Evolutionary conservation across 495 filamentous ascomycete genomes (phyloP), one percentile per base, ranked within the genome.

Genomic region (Penicillium verhagenii): DNA sequence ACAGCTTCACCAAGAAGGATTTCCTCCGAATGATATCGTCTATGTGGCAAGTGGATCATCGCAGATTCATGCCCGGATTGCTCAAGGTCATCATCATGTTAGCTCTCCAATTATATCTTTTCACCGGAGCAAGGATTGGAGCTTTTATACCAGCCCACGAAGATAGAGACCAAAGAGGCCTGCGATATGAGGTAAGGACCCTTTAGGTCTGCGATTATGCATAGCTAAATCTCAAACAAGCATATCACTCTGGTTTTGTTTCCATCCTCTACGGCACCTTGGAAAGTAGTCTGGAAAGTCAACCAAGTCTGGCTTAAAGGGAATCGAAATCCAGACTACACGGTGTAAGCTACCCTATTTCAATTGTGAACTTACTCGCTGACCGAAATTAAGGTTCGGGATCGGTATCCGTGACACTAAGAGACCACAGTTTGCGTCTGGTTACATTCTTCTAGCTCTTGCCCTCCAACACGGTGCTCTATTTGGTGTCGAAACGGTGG

Each of bases 21-120:
- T 64, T 60, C 52, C 16, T 48, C 16, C 48, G 54, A 50, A 40
- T 53, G 1, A 18, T 64, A 24, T 58, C 53, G 0, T 64, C 51
- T 26, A 47, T 67, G 21, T 67, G 49, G 55, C 39, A 29, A 48
- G 7, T 26, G 3, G 52, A 65, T 48, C 52, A 59, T 59, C 44
- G 31, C 37, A 0, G 26, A 0, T 64, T 67, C 29, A 50, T 67
- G 3, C 56, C 55, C 16, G 40, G 51, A 4, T 49, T 62, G 26
- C 51, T 67, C 9, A 64, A 67, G 48, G 52, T 54, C 24, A 56
- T 52, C 25, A 60, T 67, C 1, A 25, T 49, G 40, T 25, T 67
- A 26, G 48, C 52, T 33, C 58, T 67, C 38, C 51, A 67, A 44
- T n/a, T 67, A 37, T 67, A 57, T 20, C 51, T 67, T 11, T 61